Percentiles rank a stretch among this genome's conserved stretches.
Conservation (phyloP, 768 basidiomycete genomes). For the Hygrocybe coccinea region DNA sequence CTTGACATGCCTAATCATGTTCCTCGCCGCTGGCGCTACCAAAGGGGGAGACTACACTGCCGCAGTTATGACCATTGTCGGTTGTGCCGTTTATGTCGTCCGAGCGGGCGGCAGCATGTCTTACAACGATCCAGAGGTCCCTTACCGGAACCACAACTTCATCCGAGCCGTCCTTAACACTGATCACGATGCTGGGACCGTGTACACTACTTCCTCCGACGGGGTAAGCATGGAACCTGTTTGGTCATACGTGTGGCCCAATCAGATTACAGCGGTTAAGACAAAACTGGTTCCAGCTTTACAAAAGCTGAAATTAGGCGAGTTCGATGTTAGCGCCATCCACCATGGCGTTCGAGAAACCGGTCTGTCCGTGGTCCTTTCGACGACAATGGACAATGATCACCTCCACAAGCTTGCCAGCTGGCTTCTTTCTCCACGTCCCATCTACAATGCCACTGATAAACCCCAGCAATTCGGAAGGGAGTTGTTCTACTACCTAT, state of each 20-base stretch:
- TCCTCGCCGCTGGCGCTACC: background rate
- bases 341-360: background rate
- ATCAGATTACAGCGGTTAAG: background rate
- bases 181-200: background rate
- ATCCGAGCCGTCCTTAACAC: background rate
- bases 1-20: background rate
- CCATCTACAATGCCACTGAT: background rate
- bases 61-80: background rate
- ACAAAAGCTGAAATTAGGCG: background rate
- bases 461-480: background rate
- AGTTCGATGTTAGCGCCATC: background rate
- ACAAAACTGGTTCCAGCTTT: background rate
- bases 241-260: constrained; percentile 1
- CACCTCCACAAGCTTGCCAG: background rate
- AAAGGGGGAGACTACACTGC: background rate
- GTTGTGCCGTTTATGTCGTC: background rate
- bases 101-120: background rate
- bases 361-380: background rate
- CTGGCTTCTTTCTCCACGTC: background rate
- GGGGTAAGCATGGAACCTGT: background rate
- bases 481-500: constrained; percentile 1
- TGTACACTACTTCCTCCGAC: background rate
- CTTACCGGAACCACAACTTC: constrained; percentile 3
- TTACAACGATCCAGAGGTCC: background rate
- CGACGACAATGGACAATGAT: background rate